Evolutionary conservation across 2,329 filamentous ascomycete species (phyloP), one percentile per base, ranked within the genome.

Genomic region (Fusarium tuaranense): DNA sequence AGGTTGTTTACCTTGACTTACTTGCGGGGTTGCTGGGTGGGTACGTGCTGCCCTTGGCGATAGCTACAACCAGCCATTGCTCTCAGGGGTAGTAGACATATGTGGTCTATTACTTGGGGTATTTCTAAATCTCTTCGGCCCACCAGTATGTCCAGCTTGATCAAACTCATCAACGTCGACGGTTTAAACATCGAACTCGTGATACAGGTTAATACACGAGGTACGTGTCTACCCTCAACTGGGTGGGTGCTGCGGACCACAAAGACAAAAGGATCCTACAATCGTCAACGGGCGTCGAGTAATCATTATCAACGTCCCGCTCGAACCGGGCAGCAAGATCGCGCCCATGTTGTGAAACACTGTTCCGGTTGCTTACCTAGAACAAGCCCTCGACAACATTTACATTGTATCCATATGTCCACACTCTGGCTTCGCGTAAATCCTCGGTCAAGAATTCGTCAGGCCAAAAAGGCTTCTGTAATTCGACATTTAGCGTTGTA

Each of bases 371-470:
- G 72, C 79, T 81, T n/a, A 81, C 76, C 71, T 81, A 63, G 63
- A 84, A 83, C 27, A 84, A 38, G 4, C 80, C 80, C 20, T 77
- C 78, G 63, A 82, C 79, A 10, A 82, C 79, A 68, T 84, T 80
- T 20, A 82, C 82, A 65, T 85, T 80, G 72, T 84, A 85, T 44
- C 83, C 83, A 66, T 84, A 85, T n/a, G 82, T 84, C 81, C 79
- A 83, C 36, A 84, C 70, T 66, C 79, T 77, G 38, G 83, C 83
- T 18, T 82, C 68, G 22, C 80, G 81, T 16, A 84, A 70, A 70
- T 84, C 82, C n/a, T 72, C 25, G n/a, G 72, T 46, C n/a, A 85
- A 80, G 58, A 78, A 81, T 8, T 58, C 55, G 20, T 22, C n/a
- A 8, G 55, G 55, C 55, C 16, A 84, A 72, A 82, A 84, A 1